Conservation (phyloP, 2,329 filamentous ascomycete species). For the Bipolaris cookei region DNA sequence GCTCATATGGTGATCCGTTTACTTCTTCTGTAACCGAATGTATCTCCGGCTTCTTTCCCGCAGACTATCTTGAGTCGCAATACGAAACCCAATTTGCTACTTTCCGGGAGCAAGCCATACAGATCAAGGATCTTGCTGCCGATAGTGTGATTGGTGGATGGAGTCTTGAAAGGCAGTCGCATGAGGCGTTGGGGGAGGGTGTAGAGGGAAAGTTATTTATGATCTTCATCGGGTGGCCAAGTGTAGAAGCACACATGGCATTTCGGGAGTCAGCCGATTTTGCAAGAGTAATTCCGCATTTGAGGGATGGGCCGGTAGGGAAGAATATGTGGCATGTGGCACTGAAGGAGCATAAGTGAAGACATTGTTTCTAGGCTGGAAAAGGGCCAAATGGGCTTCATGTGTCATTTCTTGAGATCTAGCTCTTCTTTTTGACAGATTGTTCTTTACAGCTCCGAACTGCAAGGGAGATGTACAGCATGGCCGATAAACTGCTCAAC, state of each 20-base stretch:
- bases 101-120: constrained; percentile 47
- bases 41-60: constrained; percentile 53
- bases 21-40: constrained; percentile 60
- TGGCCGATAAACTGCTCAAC: no score
- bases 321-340: constrained; percentile 51
- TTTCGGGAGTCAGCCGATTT: constrained; percentile 57
- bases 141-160: constrained; percentile 43
- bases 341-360: constrained; percentile 22
- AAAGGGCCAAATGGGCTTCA: background rate
- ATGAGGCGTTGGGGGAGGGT: constrained; percentile 25
- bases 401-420: background rate
- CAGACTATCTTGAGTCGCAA: constrained; percentile 30
- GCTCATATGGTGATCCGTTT: constrained; percentile 31
- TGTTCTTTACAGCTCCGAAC: background rate
- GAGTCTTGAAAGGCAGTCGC: constrained; percentile 41
- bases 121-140: constrained; percentile 37
- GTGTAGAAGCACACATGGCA: constrained; percentile 57
- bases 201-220: constrained; percentile 50
- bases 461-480: background rate
- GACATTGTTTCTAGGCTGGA: background rate
- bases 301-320: constrained; percentile 53
- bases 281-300: constrained; percentile 47
- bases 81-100: constrained; percentile 43
- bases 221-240: constrained; percentile 60
- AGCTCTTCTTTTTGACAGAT: background rate